Evolutionary conservation across 2,329 filamentous ascomycete genomes (phyloP).

Genomic region (Seiridium unicorne): DNA sequence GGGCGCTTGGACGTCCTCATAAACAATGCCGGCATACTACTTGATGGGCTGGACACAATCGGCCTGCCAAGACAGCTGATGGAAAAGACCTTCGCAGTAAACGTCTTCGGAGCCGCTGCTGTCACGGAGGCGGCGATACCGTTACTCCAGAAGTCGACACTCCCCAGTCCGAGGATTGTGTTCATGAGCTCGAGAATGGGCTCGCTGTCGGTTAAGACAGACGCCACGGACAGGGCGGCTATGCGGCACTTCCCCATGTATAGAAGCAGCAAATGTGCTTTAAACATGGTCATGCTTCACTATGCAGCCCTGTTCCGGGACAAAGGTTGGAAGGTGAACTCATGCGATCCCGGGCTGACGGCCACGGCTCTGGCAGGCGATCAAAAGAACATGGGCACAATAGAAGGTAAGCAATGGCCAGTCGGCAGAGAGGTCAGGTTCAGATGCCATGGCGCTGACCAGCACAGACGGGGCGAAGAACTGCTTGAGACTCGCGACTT

Average conservation of each 20-base stretch:
- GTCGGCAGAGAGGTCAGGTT: too few relatives aligned
- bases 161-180: slow-evolving; percentile 29
- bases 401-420: not conserved
- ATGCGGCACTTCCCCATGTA: slow-evolving; percentile 33
- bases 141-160: slow-evolving; percentile 23
- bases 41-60: slow-evolving; percentile 18
- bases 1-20: slow-evolving; percentile 32
- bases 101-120: slow-evolving; percentile 30
- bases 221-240: slow-evolving; percentile 25
- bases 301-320: slow-evolving; percentile 29
- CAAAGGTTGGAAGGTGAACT: slow-evolving; percentile 30
- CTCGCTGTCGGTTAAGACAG: slow-evolving; percentile 22
- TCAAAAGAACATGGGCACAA: slow-evolving; percentile 21
- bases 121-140: slow-evolving; percentile 27
- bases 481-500: not conserved
- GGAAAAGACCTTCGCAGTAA: slow-evolving; percentile 35
- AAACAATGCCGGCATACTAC: slow-evolving; percentile 32
- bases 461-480: not conserved
- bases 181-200: slow-evolving; percentile 37
- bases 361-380: slow-evolving; percentile 17
- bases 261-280: slow-evolving; percentile 37
- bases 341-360: slow-evolving; percentile 32
- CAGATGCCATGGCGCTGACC: not conserved
- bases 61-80: slow-evolving; percentile 30
- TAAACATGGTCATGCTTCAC: slow-evolving; percentile 37